Base-by-base conservation (phyloP, 2,329 filamentous ascomycete genomes). In the Diplodia mutila region DNA sequence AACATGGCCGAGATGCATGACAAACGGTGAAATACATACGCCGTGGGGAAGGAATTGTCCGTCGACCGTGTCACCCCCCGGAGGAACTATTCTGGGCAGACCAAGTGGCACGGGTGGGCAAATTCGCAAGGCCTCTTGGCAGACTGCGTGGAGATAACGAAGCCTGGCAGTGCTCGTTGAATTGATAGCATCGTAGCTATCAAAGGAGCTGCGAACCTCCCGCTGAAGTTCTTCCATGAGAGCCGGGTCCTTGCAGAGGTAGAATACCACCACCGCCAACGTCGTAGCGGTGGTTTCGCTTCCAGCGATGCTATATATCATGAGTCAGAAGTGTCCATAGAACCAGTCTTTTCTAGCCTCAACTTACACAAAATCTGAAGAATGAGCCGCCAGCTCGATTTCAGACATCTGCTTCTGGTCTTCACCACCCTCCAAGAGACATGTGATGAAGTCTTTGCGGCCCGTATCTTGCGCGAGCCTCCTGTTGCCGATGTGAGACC, bases 271-370 rank as follows among this genome's bases (percentile, higher is more conserved):
- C 12, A 68, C 57, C 1, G 77, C 72, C 6, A 81, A 69, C 0
- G 74, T 74, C 1, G 72, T 73, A 0, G 75, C 75, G 1, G 73
- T 78, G 4, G 78, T 81, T 14, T 81, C 79, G 61, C 78, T 80
- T 11, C 75, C 75, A 11, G 78, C 79, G 18, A 80, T 69, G 29
- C 42, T 46, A 11, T 21, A 18, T 8, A 3, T 3, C 42, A 46
- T 46, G n/a, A 21, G 42, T 46, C 18, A 46, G 42, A 46, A 4
- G 16, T 14, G 5, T 14, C 39, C 16, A 14, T 18, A 18, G 14
- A 4, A 14, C 39, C 42, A 46, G 18, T 9, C 8, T 21, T 8
- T 18, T 4, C 6, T 46, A 3, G 37, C 4, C n/a, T 46, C 7
- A 11, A 46, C 42, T 21, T 3, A 46, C 42, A 80, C 75, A 4